Conservation (phyloP, 2,329 filamentous ascomycete species). For the Botrytis tulipae region DNA sequence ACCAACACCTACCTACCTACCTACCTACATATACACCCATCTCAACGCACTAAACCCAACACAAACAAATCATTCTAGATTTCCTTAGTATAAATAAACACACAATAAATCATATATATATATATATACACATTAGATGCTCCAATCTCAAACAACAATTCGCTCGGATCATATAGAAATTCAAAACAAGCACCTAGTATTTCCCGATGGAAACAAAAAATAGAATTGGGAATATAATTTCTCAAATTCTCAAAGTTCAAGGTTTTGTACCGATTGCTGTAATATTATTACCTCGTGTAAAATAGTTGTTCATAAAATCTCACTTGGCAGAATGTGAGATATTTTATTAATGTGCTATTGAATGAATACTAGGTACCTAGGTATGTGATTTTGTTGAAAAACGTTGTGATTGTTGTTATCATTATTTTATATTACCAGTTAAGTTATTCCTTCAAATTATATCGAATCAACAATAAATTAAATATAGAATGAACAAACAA, state of each 20-base stretch:
- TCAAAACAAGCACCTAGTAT: too few species aligned
- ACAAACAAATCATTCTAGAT: too few species aligned
- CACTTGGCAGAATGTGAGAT: not conserved
- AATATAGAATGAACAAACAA: not conserved
- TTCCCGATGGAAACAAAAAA: too few species aligned
- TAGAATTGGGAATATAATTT: too few species aligned
- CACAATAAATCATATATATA: not conserved
- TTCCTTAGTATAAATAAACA: too few species aligned
- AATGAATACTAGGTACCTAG: not conserved
- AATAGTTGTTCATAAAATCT: not conserved
- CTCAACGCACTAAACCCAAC: too few species aligned
- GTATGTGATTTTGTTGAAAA: not conserved
- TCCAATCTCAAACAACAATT: not conserved
- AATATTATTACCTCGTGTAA: not conserved
- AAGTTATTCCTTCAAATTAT: not conserved
- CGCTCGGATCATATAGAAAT: not conserved
- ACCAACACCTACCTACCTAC: too few species aligned
- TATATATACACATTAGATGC: rapidly evolving
- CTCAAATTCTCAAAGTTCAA: rapidly evolving
- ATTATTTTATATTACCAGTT: not conserved
- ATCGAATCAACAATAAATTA: not conserved
- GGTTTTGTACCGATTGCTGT: rapidly evolving
- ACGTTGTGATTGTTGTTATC: not conserved
- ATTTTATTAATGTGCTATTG: not conserved
- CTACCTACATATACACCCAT: too few species aligned